Percentiles rank a stretch among this genome's conserved stretches.
These are phyloP conservation scores for Linderniella brevidens DNA, from an alignment of 257 asterid species.

Conservation along the genomic window DNA sequence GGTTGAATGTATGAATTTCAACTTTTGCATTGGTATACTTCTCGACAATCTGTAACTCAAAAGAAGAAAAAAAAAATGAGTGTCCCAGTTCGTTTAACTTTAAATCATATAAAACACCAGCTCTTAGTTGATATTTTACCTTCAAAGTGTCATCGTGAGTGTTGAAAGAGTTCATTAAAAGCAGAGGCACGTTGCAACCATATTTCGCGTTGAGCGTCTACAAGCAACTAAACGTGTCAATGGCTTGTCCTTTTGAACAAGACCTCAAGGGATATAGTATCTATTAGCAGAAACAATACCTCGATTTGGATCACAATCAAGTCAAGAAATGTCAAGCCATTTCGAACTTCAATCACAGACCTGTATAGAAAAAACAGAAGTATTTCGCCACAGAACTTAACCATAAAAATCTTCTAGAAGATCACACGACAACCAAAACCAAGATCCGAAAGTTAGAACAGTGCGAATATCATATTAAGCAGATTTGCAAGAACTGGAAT, in stretches of 20 bases:
- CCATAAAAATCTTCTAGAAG: too few species aligned
- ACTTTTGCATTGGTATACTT: slow-evolving; percentile 61
- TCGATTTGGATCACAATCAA: slow-evolving; percentile 89
- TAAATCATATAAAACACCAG: neutral
- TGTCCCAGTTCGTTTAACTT: neutral
- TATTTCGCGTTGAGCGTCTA: slow-evolving; percentile 72
- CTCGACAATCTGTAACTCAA: slow-evolving; percentile 53
- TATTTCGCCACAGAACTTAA: too few species aligned
- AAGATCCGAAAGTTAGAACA: too few species aligned
- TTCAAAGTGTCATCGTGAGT: slow-evolving; percentile 90
- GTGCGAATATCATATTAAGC: too few species aligned
- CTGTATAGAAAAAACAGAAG: slow-evolving; percentile 13
- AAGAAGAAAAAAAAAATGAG: slow-evolving; percentile 15
- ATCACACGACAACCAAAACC: too few species aligned
- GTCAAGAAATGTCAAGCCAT: slow-evolving; percentile 91
- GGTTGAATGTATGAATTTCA: slow-evolving; percentile 89
- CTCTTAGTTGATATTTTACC: slow-evolving; percentile 23
- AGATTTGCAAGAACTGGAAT: too few species aligned
- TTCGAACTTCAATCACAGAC: slow-evolving; percentile 98
- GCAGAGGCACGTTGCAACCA: slow-evolving; percentile 91
- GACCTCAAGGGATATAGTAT: slow-evolving; percentile 4
- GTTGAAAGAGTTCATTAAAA: slow-evolving; percentile 97
- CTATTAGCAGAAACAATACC: slow-evolving; percentile 25
- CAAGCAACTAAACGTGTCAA: slow-evolving; percentile 18
- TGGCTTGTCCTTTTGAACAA: slow-evolving; percentile 9